Base-by-base conservation (phyloP, 2,329 filamentous ascomycete genomes). In the Xenoacremonium recifei region DNA sequence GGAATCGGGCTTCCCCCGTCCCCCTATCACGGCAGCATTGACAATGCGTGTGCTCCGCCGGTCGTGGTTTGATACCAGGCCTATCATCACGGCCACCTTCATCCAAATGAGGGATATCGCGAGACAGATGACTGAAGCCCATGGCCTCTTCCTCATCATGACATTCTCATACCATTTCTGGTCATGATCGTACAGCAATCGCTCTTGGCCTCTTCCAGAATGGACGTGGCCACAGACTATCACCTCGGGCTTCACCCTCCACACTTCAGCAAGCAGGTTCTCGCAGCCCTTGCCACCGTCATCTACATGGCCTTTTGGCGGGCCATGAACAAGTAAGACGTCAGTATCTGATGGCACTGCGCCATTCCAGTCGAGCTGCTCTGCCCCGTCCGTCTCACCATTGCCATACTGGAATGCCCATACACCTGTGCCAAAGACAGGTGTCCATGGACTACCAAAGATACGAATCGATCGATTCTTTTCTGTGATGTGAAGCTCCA, bases 221-320 rank as follows among this genome's bases (percentile, higher is more conserved):
- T 42, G 39, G 10, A 37, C 27, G 19, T 42, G 39, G 4, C 39
- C 34, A 12, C 33, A 42, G 5, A 37, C 34, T 3, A 34, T 29
- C 3, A 33, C 25, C 34, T 25, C 27, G 6, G 34, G 39, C 19
- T 27, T 36, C 18, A 29, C 25, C 27, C 39, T 33, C 20, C 19
- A 32, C 27, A 42, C 6, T 6, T 42, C 34, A 3, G 19, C 34
- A 15, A 37, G 33, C 15, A 42, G n/a, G 9, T 17, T 18, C 34
- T 31, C 18, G 16, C 39, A 42, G 5, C 39, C 34, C 16, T 37
- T 37, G 25, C 34, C 27, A n/a, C 27, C n/a, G 4, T 20, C 34
- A 9, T 42, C 34, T 6, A 37, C 9, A 13, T 27, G 13, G 9
- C 23, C 23, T 27, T 13, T 27, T 13, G 23, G 23, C 23, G 23